phyloP scores from a whole-genome alignment of 768 basidiomycete species.

The Boletus subparvulus region DNA sequence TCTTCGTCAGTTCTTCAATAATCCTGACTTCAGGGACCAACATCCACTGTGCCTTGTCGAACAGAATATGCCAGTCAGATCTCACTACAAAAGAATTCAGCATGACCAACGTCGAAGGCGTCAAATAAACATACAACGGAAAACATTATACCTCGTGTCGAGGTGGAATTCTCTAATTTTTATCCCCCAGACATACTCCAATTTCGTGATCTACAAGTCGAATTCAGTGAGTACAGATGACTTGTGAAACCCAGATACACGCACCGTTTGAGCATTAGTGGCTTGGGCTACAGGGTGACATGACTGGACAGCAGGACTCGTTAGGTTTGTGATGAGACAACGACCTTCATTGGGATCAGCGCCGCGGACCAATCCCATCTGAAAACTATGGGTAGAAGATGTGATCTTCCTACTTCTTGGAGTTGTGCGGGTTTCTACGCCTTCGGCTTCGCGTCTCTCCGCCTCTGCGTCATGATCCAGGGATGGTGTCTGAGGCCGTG shows the following conservation, averaged over 20 bases:
- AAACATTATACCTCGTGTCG: background rate
- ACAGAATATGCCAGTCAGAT: background rate
- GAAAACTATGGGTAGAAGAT: too few relatives aligned
- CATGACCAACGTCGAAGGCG: background rate
- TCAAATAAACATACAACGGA: background rate
- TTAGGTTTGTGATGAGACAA: background rate
- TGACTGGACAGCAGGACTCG: too few relatives aligned
- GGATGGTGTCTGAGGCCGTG: background rate
- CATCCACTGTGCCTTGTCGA: background rate
- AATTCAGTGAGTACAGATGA: background rate
- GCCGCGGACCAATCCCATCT: too few relatives aligned
- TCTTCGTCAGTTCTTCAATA: background rate
- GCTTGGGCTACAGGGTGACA: background rate
- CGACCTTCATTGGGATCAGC: background rate
- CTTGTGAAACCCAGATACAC: too few relatives aligned
- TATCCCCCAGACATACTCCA: background rate
- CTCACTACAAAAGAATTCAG: background rate
- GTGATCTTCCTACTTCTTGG: too few relatives aligned
- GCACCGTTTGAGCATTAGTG: background rate
- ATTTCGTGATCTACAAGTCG: background rate
- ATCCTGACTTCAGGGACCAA: background rate
- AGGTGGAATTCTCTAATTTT: background rate
- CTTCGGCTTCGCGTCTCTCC: too few relatives aligned
- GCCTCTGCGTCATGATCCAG: background rate
- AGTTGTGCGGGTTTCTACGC: too few relatives aligned